These are phyloP conservation scores for Aspergillus funiculosus DNA, from an alignment of 495 filamentous ascomycete species.

Conservation along the genomic window DNA sequence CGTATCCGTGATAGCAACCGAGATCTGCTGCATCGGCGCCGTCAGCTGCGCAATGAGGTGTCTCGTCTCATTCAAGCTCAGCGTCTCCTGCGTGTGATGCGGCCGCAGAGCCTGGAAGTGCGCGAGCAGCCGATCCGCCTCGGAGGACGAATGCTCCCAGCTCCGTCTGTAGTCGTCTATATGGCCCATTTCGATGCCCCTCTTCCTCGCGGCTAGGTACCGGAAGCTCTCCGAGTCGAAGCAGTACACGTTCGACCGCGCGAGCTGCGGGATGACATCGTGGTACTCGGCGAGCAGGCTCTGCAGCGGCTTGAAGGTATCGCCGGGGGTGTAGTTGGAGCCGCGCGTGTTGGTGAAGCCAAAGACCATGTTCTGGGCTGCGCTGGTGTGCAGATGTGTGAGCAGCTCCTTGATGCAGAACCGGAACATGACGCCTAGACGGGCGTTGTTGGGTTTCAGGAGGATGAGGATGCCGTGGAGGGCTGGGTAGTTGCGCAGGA, in stretches of 20 bases:
- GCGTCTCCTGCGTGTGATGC: conserved; percentile 9
- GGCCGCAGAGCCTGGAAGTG: conserved; percentile 6
- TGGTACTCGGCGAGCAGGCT: conserved; percentile 6
- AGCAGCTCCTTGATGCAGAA: conserved; percentile 13
- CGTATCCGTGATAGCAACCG: conserved; percentile 7
- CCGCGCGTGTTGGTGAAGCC: conserved; percentile 8
- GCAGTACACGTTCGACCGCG: conserved; percentile 5
- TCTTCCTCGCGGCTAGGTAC: conserved; percentile 2
- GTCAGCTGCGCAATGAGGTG: conserved; percentile 10
- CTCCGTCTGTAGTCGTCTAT: conserved; percentile 8
- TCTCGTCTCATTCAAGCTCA: conserved; percentile 9
- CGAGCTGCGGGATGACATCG: conserved; percentile 2
- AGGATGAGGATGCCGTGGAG: conserved; percentile 13
- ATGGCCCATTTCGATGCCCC: conserved; percentile 10
- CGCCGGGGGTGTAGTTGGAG: conserved; percentile 8
- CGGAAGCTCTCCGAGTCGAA: conserved; percentile 11
- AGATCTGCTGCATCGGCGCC: conserved; percentile 9
- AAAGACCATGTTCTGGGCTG: conserved; percentile 11
- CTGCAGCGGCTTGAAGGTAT: conserved; percentile 7
- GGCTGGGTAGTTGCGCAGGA: conserved; percentile 9
- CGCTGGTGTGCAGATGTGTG: conserved; percentile 9
- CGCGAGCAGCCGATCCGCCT: conserved; percentile 5
- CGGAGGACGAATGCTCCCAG: conserved; percentile 7
- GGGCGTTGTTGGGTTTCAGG: conserved; percentile 13
- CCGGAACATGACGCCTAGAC: conserved; percentile 11